phyloP scores from a whole-genome alignment of 1,284 basidiomycete genomes.

The Lentinula novae-zelandiae region DNA sequence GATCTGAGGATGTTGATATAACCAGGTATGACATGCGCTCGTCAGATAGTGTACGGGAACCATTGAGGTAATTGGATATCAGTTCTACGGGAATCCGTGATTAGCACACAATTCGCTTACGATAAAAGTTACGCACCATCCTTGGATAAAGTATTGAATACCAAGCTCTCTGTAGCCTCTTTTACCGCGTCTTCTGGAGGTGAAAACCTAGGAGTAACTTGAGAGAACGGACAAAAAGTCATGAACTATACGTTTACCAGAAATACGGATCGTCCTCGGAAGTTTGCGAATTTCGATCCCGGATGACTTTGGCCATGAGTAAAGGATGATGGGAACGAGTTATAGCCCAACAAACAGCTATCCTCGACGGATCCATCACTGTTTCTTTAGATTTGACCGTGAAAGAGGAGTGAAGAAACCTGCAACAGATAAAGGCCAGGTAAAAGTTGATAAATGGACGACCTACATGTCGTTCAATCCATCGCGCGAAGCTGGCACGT shows the following conservation, averaged over 20 bases:
- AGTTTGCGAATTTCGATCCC: constrained; percentile 23
- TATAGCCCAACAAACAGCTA: constrained; percentile 41
- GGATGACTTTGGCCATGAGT: constrained; percentile 33
- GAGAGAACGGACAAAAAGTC: not conserved
- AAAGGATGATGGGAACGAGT: constrained; percentile 39
- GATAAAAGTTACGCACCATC: constrained; percentile 21
- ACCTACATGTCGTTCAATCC: constrained; percentile 31
- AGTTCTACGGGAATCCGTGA: constrained; percentile 22
- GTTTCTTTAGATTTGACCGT: constrained; percentile 21
- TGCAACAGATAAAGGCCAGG: constrained; percentile 6
- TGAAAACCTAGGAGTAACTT: not conserved
- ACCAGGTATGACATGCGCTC: constrained; percentile 44
- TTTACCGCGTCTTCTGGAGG: constrained; percentile 20
- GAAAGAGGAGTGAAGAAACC: constrained; percentile 42
- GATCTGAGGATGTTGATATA: constrained; percentile 27
- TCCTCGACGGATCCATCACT: constrained; percentile 27
- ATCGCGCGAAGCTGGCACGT: constrained; percentile 23
- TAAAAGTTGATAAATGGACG: not conserved
- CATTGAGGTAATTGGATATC: constrained; percentile 43
- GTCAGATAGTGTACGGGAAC: constrained; percentile 42
- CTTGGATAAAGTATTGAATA: constrained; percentile 25
- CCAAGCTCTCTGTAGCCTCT: constrained; percentile 25
- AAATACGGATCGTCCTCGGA: constrained; percentile 23
- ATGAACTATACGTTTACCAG: not conserved
- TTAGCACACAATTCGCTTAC: not conserved